Evolutionary conservation across 202 grass and related monocot species (phyloP).

Genomic region (Bolboschoenoplectus hybrid): DNA sequence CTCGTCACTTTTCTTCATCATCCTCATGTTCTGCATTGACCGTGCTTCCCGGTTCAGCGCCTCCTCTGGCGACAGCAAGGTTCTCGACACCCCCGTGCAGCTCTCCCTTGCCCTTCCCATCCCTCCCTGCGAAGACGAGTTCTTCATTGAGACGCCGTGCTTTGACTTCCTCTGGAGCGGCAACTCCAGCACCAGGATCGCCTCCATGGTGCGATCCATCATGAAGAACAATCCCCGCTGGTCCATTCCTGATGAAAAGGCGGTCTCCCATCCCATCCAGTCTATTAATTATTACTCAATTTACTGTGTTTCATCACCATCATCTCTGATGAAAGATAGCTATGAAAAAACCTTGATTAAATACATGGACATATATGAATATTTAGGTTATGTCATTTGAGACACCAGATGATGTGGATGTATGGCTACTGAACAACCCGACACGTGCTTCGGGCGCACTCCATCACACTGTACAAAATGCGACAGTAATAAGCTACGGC

Average conservation of each 20-base stretch:
- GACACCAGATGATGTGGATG: slow-evolving; percentile 74
- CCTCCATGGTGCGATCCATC: slow-evolving; percentile 60
- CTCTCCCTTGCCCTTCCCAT: slow-evolving; percentile 50
- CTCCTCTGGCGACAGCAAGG: slow-evolving; percentile 72
- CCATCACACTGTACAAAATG: slow-evolving; percentile 70
- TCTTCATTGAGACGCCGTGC: slow-evolving; percentile 76
- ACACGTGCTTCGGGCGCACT: slow-evolving; percentile 78
- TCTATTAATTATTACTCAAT: neutral
- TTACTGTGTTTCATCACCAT: neutral
- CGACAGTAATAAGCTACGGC: slow-evolving; percentile 76
- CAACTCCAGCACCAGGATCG: slow-evolving; percentile 52
- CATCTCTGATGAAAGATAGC: neutral
- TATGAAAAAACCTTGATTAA: neutral
- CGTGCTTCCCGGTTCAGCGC: slow-evolving; percentile 52
- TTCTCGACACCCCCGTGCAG: slow-evolving; percentile 50
- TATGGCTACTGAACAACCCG: slow-evolving; percentile 74
- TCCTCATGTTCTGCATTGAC: slow-evolving; percentile 96
- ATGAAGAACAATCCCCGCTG: slow-evolving; percentile 71
- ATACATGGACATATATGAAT: neutral
- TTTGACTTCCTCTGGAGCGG: slow-evolving; percentile 96
- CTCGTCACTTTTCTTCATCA: slow-evolving; percentile 92
- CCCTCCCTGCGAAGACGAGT: slow-evolving; percentile 93
- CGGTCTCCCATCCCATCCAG: neutral
- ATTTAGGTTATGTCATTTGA: slow-evolving; percentile 75
- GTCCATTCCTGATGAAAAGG: slow-evolving; percentile 58